These are phyloP conservation scores for Dactylellina parvicollis DNA, from an alignment of 2,329 filamentous ascomycete species.

Conservation along the genomic window DNA sequence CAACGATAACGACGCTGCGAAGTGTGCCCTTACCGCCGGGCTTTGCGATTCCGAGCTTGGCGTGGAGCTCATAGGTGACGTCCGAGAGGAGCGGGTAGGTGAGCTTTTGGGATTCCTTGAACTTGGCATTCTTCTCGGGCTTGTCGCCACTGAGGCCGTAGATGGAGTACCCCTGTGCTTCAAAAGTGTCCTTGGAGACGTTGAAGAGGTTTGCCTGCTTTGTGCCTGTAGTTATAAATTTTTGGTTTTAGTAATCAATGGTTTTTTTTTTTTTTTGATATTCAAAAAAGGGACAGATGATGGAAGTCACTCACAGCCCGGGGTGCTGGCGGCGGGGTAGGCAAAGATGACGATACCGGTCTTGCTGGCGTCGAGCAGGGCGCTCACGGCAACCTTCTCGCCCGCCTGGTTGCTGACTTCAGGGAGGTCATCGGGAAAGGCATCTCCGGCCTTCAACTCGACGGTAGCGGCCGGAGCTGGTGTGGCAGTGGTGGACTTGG, in stretches of 20 bases:
- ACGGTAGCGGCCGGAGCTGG: conserved; percentile 35
- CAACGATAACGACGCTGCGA: conserved; percentile 88
- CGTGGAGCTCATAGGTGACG: conserved; percentile 76
- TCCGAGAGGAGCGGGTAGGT: conserved; percentile 91
- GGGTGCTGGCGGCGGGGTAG: conserved; percentile 87
- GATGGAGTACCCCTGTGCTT: conserved; percentile 80
- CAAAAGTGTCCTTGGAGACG: conserved; percentile 80
- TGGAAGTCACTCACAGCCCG: conserved; percentile 78
- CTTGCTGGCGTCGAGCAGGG: conserved; percentile 83
- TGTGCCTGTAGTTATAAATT: conserved; percentile 72
- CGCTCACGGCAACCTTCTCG: conserved; percentile 78
- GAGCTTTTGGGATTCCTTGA: conserved; percentile 89
- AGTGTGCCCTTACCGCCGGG: conserved; percentile 72
- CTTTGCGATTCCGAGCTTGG: conserved; percentile 90
- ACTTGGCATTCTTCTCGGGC: conserved; percentile 89
- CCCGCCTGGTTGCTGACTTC: conserved; percentile 88
- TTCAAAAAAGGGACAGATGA: too few relatives aligned
- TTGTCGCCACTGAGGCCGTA: conserved; percentile 90
- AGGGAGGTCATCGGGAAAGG: conserved; percentile 56
- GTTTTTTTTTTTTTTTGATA: conserved; percentile 7
- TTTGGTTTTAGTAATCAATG: neutral
- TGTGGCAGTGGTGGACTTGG: conserved; percentile 49
- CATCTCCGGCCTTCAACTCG: conserved; percentile 55
- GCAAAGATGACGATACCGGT: conserved; percentile 91
- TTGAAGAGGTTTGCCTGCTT: conserved; percentile 93